These are phyloP conservation scores for Penicillium taxi DNA, from an alignment of 495 filamentous ascomycete genomes.

Conservation along the genomic window DNA sequence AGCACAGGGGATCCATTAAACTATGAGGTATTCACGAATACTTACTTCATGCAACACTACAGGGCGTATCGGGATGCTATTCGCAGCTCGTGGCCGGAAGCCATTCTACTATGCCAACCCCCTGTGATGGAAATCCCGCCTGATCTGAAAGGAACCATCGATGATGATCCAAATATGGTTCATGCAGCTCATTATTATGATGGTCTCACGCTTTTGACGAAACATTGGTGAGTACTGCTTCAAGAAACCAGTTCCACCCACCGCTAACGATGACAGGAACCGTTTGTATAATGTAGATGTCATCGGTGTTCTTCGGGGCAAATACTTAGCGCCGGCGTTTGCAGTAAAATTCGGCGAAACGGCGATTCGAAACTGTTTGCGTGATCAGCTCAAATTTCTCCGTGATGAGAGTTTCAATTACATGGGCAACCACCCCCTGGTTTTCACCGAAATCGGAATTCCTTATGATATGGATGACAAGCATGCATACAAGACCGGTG, in stretches of 20 bases:
- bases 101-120: constrained; percentile 87
- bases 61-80: constrained; percentile 67
- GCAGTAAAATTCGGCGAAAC: constrained; percentile 90
- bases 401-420: constrained; percentile 81
- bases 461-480: constrained; percentile 99
- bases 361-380: constrained; percentile 89
- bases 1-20: constrained; percentile 60
- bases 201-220: constrained; percentile 91
- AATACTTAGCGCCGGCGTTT: constrained; percentile 79
- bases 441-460: constrained; percentile 94
- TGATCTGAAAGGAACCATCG: constrained; percentile 72
- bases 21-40: constrained; percentile 79
- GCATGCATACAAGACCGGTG: constrained; percentile 89
- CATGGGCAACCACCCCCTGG: constrained; percentile 81
- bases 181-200: constrained; percentile 97
- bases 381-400: constrained; percentile 83
- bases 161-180: constrained; percentile 84
- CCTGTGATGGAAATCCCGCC: constrained; percentile 90
- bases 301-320: constrained; percentile 80
- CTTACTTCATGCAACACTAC: constrained; percentile 82
- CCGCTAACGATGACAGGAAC: constrained; percentile 47
- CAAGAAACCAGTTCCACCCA: background rate
- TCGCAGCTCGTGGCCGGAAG: constrained; percentile 62
- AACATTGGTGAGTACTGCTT: constrained; percentile 63
- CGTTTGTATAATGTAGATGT: constrained; percentile 95